Evolutionary conservation across 306 rosid genomes (phyloP).

Genomic region (Trifolium fragiferum): DNA sequence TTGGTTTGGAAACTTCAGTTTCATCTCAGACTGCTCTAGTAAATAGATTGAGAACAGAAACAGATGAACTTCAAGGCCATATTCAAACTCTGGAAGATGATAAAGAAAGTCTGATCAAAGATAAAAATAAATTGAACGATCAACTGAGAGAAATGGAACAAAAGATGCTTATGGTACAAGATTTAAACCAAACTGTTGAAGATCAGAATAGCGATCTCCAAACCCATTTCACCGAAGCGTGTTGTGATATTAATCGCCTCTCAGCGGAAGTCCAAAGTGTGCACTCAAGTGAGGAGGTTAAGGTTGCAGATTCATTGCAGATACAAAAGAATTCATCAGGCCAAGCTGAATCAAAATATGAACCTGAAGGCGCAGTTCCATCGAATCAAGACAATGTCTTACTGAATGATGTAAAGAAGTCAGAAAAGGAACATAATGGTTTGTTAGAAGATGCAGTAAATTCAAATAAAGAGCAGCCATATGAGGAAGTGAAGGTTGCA

Average conservation of each 20-base stretch:
- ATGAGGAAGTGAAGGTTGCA: conserved; percentile 49
- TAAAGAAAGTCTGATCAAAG: conserved; percentile 56
- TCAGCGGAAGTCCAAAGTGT: conserved; percentile 58
- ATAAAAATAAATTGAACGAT: conserved; percentile 51
- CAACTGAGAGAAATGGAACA: conserved; percentile 74
- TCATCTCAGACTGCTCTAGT: conserved; percentile 77
- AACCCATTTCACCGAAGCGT: conserved; percentile 63
- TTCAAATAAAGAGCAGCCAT: conserved; percentile 43
- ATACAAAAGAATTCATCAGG: conserved; percentile 27
- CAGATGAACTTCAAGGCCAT: conserved; percentile 71
- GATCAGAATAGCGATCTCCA: conserved; percentile 64
- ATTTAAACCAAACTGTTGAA: conserved; percentile 59
- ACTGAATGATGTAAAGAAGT: conserved; percentile 39
- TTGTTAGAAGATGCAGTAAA: conserved; percentile 37
- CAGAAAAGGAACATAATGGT: conserved; percentile 35
- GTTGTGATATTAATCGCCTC: conserved; percentile 59
- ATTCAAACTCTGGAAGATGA: conserved; percentile 68
- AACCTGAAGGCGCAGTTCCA: conserved; percentile 40
- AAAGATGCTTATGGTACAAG: conserved; percentile 55
- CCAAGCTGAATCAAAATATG: conserved; percentile 41
- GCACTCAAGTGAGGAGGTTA: conserved; percentile 57
- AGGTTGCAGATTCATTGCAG: conserved; percentile 36
- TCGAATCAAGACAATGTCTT: conserved; percentile 40
- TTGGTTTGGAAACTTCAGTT: conserved; percentile 75
- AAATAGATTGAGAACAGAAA: conserved; percentile 67